Evolutionary conservation across 306 rosid species (phyloP), one percentile per base, ranked within the genome.

Genomic region (Abrus precatorius): DNA sequence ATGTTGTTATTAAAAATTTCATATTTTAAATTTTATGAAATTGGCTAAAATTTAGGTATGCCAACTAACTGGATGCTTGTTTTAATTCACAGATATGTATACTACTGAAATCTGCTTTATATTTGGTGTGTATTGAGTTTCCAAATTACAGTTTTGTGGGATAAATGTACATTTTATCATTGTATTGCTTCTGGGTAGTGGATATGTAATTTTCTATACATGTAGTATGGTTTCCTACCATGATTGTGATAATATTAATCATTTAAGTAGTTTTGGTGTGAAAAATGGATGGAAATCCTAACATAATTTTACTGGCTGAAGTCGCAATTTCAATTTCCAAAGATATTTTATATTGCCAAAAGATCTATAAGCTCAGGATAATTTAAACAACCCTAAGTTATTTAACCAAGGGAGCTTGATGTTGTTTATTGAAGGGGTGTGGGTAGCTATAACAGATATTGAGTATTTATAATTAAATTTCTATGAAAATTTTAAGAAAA

Each of bases 261-360:
- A 44, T 52, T 38, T 32, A 9, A 43, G 60, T 66, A 72, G 62
- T 59, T 67, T 68, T 75, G 59, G 53, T 9, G 33, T 69, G 20
- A 20, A 20, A 20, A 20, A 20, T 20, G 20, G 20, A 20, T 20
- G 20, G 74, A 60, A 82, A 30, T 36, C 62, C 10, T 10, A 44
- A 43, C 27, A 32, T 63, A 62, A 14, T 38, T 71, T 76, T 62
- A 34, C 27, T 32, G 29, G 69, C 34, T 69, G 47, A 53, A 49
- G 66, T 70, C 13, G 50, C 33, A 69, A 34, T 36, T 53, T 66
- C 47, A 67, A 75, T 9, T 36, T 88, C 87, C 85, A 86, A 80
- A 78, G 86, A 44, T 34, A 5, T 34, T 66, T 45, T 72, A 49
- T 43, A 66, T 13, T 20, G 27, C 41, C 14, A 20, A 20, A 30